Percentiles rank a stretch among this genome's conserved stretches.
Conservation (phyloP, 345 rosid genomes). For the Mercurialis annua region DNA sequence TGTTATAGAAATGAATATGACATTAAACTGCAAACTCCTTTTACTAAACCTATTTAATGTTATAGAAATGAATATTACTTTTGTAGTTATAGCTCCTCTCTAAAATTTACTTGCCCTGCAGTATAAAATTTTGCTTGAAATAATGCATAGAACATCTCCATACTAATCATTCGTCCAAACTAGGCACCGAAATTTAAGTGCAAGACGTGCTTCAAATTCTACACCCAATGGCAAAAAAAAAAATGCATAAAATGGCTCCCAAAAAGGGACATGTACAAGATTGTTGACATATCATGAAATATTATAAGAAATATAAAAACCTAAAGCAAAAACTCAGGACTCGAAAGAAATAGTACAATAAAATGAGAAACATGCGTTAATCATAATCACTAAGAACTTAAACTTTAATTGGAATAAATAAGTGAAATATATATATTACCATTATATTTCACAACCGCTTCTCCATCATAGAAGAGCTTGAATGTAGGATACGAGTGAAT, state of each 20-base stretch:
- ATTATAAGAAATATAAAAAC: background rate
- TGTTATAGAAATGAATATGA: background rate
- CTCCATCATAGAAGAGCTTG: slow-evolving; percentile 85
- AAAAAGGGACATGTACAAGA: background rate
- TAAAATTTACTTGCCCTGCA: background rate
- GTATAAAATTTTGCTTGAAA: background rate
- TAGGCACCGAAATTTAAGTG: background rate
- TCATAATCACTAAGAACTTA: background rate
- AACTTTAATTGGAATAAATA: background rate
- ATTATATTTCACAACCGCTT: slow-evolving; percentile 84
- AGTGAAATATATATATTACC: slow-evolving; percentile 39
- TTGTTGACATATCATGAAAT: background rate
- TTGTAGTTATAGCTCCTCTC: background rate
- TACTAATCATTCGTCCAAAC: background rate
- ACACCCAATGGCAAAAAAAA: too few species aligned
- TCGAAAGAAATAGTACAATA: background rate
- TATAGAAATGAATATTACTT: background rate
- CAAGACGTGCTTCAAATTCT: background rate
- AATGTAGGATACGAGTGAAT: slow-evolving; percentile 95
- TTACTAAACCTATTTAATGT: background rate
- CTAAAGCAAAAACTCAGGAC: background rate
- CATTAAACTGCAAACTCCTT: background rate
- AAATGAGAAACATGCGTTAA: background rate
- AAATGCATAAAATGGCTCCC: background rate
- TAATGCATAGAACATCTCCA: background rate